phyloP scores from a whole-genome alignment of 306 rosid genomes.

The Fragaria nilgerrensis region DNA sequence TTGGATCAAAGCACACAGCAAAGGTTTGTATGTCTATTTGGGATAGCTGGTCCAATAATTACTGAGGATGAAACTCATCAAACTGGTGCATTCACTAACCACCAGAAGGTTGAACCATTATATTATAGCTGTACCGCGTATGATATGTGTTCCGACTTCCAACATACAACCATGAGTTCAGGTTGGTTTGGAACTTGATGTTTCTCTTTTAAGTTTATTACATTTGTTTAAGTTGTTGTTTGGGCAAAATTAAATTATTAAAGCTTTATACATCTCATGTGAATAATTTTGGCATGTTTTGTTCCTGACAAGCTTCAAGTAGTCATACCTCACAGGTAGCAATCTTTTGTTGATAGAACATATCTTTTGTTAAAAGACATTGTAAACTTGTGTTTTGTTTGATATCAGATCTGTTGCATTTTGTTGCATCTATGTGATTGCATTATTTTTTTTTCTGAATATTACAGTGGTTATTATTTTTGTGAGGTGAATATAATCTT shows the following conservation, averaged over 20 bases:
- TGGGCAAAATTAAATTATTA: background rate
- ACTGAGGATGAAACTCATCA: background rate
- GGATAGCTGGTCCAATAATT: background rate
- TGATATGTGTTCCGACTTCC: background rate
- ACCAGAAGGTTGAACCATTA: background rate
- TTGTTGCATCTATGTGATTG: background rate
- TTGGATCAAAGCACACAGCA: background rate
- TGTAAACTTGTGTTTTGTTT: background rate
- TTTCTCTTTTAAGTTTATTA: background rate
- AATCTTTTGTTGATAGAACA: background rate
- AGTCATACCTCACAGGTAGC: background rate
- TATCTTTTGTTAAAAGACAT: background rate
- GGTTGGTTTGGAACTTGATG: background rate
- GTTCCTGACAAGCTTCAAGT: background rate
- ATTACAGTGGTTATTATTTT: background rate
- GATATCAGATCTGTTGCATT: background rate
- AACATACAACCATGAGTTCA: background rate
- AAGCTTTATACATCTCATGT: background rate
- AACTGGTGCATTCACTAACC: background rate
- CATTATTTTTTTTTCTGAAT: background rate
- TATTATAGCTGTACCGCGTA: background rate
- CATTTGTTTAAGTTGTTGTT: background rate
- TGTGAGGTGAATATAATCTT: background rate
- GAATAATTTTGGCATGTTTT: background rate
- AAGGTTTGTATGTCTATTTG: background rate